A percentile compares a stretch with the other conserved stretches of the same genome.
phyloP scores from a whole-genome alignment of 768 basidiomycete species.

The Tricholoma hemisulphureum region DNA sequence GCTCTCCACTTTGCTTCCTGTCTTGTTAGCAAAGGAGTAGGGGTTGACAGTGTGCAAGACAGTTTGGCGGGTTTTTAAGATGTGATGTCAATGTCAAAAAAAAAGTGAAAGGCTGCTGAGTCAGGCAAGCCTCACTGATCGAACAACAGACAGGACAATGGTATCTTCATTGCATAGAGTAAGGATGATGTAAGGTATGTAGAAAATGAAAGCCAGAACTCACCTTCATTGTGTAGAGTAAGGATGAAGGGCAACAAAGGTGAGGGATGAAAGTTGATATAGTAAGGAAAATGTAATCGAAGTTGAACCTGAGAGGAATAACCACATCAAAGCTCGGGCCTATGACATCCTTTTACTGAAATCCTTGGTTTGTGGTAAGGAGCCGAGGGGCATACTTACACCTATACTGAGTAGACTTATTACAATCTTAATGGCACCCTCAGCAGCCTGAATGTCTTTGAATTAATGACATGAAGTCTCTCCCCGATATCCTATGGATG shows the following conservation, averaged over 20 bases:
- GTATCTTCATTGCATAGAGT: not conserved
- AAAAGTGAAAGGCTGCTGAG: not conserved
- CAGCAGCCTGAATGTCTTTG: slow-evolving; percentile 29
- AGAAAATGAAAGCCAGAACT: not conserved
- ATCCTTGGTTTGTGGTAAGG: not conserved
- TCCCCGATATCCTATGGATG: slow-evolving; percentile 35
- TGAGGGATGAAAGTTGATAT: not conserved
- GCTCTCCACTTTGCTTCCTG: not conserved
- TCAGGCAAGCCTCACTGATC: not conserved
- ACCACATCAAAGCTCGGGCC: not conserved
- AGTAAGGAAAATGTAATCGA: not conserved
- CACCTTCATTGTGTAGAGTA: not conserved
- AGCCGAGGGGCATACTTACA: too few species aligned
- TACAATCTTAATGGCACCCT: slow-evolving; percentile 20
- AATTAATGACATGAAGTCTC: slow-evolving; percentile 29
- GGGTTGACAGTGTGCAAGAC: not conserved
- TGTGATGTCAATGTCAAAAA: not conserved
- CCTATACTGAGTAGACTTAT: not conserved
- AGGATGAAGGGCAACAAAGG: not conserved
- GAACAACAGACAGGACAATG: not conserved
- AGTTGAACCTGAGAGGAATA: not conserved
- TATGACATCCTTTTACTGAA: not conserved
- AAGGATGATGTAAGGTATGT: not conserved
- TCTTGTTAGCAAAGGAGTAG: not conserved
- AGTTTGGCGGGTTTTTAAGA: not conserved